phyloP scores from a whole-genome alignment of 345 rosid genomes.

The Boechera divaricarpa region DNA sequence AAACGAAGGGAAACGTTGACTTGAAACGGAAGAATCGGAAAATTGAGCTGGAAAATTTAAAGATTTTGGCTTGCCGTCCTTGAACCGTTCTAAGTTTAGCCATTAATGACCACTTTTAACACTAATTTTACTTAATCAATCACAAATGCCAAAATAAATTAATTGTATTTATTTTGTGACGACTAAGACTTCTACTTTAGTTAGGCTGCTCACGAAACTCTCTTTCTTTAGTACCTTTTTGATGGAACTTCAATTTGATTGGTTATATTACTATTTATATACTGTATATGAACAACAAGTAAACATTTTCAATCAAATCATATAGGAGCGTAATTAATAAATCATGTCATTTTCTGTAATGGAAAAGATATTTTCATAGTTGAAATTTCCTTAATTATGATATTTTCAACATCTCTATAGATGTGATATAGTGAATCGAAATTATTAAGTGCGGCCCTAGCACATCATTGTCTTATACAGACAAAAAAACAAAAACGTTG shows the following conservation, averaged over 20 bases:
- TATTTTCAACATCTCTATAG: neutral
- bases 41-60: neutral
- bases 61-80: constrained; percentile 30
- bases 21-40: constrained; percentile 40
- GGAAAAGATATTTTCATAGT: neutral
- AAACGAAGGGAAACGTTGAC: constrained; percentile 33
- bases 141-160: neutral
- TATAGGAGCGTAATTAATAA: neutral
- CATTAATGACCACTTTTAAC: constrained; percentile 5
- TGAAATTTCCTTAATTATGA: neutral
- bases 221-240: neutral
- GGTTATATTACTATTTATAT: neutral
- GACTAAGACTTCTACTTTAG: neutral
- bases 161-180: neutral
- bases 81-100: constrained; percentile 32
- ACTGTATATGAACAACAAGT: neutral
- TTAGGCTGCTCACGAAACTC: neutral
- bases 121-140: neutral
- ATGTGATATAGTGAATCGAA: neutral
- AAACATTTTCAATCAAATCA: neutral
- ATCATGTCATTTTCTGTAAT: neutral
- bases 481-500: neutral
- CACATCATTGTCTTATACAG: neutral
- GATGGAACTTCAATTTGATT: neutral
- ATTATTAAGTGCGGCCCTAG: neutral